These are phyloP conservation scores for Moniliophthora roreri DNA, from an alignment of 1,284 basidiomycete species.

Conservation along the genomic window DNA sequence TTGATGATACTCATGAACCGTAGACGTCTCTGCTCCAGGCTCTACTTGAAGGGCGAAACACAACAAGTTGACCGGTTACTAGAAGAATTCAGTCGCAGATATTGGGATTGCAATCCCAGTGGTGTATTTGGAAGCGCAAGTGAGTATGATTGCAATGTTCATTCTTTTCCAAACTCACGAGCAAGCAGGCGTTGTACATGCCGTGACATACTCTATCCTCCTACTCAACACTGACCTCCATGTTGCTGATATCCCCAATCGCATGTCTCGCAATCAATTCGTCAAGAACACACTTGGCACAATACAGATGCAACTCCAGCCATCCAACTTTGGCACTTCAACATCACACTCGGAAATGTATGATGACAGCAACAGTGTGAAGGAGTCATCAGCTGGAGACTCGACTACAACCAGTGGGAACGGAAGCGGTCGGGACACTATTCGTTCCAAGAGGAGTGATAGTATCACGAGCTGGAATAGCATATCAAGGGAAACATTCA, in stretches of 20 bases:
- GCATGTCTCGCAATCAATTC: slow-evolving; percentile 95
- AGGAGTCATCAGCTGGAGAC: slow-evolving; percentile 37
- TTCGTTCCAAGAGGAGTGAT: slow-evolving; percentile 70
- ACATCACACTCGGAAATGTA: slow-evolving; percentile 65
- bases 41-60: slow-evolving; percentile 94
- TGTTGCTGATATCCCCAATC: slow-evolving; percentile 84
- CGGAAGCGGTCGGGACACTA: slow-evolving; percentile 38
- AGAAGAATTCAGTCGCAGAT: slow-evolving; percentile 86
- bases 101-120: slow-evolving; percentile 87
- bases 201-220: slow-evolving; percentile 89
- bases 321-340: slow-evolving; percentile 37
- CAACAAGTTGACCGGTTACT: slow-evolving; percentile 98
- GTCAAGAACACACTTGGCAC: slow-evolving; percentile 89
- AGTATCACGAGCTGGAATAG: slow-evolving; percentile 85
- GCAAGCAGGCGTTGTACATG: slow-evolving; percentile 81
- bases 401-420: slow-evolving; percentile 25
- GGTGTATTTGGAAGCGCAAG: slow-evolving; percentile 81
- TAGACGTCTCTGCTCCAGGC: slow-evolving; percentile 85
- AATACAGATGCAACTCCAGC: slow-evolving; percentile 74
- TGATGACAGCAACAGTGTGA: slow-evolving; percentile 65
- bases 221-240: slow-evolving; percentile 97
- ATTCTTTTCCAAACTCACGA: slow-evolving; percentile 8
- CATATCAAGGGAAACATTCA: slow-evolving; percentile 56
- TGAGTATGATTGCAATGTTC: slow-evolving; percentile 36
- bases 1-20: slow-evolving; percentile 15